phyloP scores from a whole-genome alignment of 768 basidiomycete genomes.

The Suillus subluteus region DNA sequence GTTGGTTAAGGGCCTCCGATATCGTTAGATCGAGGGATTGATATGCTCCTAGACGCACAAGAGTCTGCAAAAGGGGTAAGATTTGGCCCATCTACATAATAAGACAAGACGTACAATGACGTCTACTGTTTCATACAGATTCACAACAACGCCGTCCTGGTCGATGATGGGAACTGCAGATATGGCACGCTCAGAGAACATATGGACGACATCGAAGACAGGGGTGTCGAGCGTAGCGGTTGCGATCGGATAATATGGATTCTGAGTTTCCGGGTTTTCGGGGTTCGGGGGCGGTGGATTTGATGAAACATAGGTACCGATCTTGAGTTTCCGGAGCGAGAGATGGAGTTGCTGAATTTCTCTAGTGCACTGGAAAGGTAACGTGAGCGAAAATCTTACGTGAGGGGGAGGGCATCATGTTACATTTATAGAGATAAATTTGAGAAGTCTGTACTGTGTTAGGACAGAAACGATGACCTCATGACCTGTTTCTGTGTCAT shows the following conservation, averaged over 20 bases:
- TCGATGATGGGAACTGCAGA: conserved; percentile 97
- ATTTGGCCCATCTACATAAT: background rate
- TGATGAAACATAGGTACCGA: conserved; percentile 88
- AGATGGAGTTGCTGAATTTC: conserved; percentile 83
- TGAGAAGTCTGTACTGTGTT: conserved; percentile 97
- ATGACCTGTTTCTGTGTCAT: conserved; percentile 91
- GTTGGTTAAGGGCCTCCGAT: conserved; percentile 87
- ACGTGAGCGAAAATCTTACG: conserved; percentile 16
- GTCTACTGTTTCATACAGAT: conserved; percentile 98
- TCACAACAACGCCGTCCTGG: conserved; percentile 88
- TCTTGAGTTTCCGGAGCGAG: conserved; percentile 82
- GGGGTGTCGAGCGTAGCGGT: conserved; percentile 90
- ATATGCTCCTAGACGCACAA: conserved; percentile 92
- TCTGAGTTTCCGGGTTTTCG: conserved; percentile 44
- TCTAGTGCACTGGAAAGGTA: conserved; percentile 66
- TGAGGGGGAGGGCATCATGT: conserved; percentile 23
- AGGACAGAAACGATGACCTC: conserved; percentile 95
- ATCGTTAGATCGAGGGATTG: conserved; percentile 96
- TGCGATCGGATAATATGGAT: conserved; percentile 87
- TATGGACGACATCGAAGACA: conserved; percentile 98
- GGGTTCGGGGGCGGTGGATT: conserved; percentile 47
- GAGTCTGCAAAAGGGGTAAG: conserved; percentile 58
- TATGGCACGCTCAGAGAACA: conserved; percentile 95
- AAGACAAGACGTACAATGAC: conserved; percentile 68
- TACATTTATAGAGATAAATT: conserved; percentile 98